These are phyloP conservation scores for Cyclostephanos tholiformis DNA, from an alignment of 108 stramenopile genomes.

Conservation along the genomic window DNA sequence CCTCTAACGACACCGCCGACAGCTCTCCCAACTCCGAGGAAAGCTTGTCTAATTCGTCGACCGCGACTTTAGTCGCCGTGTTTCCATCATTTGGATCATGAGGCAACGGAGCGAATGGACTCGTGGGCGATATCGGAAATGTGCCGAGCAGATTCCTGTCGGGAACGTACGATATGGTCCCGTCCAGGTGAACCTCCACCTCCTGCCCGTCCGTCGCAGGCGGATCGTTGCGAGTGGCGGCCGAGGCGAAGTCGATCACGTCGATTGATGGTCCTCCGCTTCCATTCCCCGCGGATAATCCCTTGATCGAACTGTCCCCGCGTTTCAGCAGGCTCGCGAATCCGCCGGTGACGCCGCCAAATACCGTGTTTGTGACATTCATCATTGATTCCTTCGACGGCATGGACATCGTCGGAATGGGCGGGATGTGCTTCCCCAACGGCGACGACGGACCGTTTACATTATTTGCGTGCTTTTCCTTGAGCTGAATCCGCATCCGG, in stretches of 20 bases:
- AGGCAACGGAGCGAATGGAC: not conserved
- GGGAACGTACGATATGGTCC: conserved; percentile 1
- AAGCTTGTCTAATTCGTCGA: conserved; percentile 15
- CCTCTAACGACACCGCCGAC: conserved; percentile 18
- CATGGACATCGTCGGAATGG: not conserved
- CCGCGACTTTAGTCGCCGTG: not conserved
- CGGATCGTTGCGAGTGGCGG: not conserved
- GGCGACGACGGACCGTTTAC: conserved; percentile 16
- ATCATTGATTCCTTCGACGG: conserved; percentile 38
- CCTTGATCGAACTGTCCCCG: not conserved
- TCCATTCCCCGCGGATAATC: not conserved
- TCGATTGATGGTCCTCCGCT: not conserved
- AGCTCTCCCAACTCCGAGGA: conserved; percentile 11
- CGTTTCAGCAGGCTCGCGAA: conserved; percentile 32
- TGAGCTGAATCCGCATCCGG: conserved; percentile 36
- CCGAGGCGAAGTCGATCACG: not conserved
- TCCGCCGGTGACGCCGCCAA: conserved; percentile 35
- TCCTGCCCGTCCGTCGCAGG: not conserved
- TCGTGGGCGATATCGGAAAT: not conserved
- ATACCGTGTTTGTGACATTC: conserved; percentile 38
- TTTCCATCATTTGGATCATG: not conserved
- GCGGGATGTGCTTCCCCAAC: conserved; percentile 8
- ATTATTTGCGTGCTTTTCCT: conserved; percentile 51
- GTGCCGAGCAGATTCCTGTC: not conserved
- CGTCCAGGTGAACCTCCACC: conserved; percentile 4